phyloP scores from a whole-genome alignment of 179 eudicot genomes.

The Monotropa hypopitys region DNA sequence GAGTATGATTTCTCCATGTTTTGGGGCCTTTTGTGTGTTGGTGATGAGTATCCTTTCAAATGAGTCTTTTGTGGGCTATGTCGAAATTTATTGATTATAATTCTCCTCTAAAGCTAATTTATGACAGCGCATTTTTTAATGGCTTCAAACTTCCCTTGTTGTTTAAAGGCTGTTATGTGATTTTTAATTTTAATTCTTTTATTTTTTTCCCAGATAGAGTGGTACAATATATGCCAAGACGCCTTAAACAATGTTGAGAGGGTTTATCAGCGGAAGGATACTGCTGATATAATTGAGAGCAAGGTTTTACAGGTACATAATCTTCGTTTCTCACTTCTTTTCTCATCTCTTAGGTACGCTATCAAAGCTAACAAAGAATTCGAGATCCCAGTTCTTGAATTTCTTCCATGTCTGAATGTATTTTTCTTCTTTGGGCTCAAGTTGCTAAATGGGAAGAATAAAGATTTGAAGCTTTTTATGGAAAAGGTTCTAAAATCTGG shows the following conservation, averaged over 20 bases:
- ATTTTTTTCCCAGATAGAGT: conserved; percentile 47
- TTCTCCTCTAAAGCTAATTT: not conserved
- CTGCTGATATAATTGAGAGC: conserved; percentile 50
- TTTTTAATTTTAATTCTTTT: not conserved
- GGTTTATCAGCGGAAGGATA: conserved; percentile 63
- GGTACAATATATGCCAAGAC: conserved; percentile 64
- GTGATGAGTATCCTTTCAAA: not conserved
- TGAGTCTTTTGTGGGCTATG: not conserved
- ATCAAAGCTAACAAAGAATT: not conserved
- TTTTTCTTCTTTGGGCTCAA: conserved; percentile 19
- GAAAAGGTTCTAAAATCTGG: conserved; percentile 64
- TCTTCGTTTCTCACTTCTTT: conserved; percentile 1
- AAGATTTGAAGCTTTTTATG: conserved; percentile 53
- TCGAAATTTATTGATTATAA: not conserved
- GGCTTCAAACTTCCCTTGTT: not conserved
- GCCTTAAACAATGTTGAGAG: conserved; percentile 56
- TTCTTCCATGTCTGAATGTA: not conserved
- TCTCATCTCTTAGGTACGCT: not conserved
- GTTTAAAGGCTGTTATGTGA: not conserved
- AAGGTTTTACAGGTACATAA: conserved; percentile 62
- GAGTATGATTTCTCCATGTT: not conserved
- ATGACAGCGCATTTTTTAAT: not conserved
- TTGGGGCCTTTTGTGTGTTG: not conserved
- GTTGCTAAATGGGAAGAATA: conserved; percentile 56
- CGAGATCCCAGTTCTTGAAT: not conserved